Evolutionary conservation across 2,329 filamentous ascomycete species (phyloP).

Genomic region (Fusarium sp.): DNA sequence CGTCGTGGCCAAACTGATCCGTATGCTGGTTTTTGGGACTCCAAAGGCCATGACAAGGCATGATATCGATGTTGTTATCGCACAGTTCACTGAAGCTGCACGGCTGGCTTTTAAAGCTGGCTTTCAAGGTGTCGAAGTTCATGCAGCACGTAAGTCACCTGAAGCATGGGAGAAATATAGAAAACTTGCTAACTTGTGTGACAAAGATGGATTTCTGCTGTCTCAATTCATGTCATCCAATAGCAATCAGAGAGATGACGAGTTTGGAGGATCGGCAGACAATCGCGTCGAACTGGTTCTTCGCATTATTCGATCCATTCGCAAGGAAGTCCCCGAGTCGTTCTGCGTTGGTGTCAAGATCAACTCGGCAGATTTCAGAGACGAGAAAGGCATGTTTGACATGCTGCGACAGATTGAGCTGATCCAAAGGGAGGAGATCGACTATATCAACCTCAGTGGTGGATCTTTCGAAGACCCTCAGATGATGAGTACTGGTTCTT

Average conservation of each 20-base stretch:
- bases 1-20: neutral
- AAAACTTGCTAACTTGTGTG: neutral
- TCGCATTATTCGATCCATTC: neutral
- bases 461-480: neutral
- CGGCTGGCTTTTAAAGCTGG: neutral
- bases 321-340: neutral
- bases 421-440: neutral
- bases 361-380: neutral
- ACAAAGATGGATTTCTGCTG: neutral
- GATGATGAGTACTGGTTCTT: neutral
- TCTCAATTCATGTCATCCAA: neutral
- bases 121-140: neutral
- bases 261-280: neutral
- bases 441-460: neutral
- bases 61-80: neutral
- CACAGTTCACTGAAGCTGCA: neutral
- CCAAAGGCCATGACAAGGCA: neutral
- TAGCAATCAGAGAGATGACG: neutral
- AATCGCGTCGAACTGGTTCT: neutral
- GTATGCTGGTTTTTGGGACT: neutral
- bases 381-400: neutral
- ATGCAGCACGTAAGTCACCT: neutral
- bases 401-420: neutral
- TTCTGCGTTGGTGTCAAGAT: neutral
- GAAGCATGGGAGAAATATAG: accelerated